Evolutionary conservation across 345 rosid species (phyloP), one percentile per base, ranked within the genome.

Genomic region (Dipteronia sinensis): DNA sequence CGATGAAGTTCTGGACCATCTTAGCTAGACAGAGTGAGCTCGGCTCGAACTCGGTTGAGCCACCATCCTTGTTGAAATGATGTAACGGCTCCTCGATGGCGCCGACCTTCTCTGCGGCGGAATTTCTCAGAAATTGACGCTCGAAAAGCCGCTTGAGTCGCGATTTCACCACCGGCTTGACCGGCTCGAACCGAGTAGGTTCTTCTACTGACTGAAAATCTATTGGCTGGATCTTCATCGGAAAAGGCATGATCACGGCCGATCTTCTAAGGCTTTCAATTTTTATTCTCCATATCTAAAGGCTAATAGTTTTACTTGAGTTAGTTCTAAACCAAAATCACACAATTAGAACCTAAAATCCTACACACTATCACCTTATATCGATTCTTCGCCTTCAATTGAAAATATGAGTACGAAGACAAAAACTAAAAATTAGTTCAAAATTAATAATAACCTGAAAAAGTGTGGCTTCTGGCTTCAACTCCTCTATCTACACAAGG

Each of bases 141-240:
- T 94, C 98, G 40, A 94, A 93, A 38, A 94, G 92, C 80, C 98
- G 92, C 87, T 91, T 93, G 69, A 94, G 71, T 67, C 92, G 82
- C 61, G 98, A 94, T 83, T 91, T 94, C 73, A 80, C 89, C 78
- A 83, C 89, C 31, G 91, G 93, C 78, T 83, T 90, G 53, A 77
- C 87, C 34, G 87, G 73, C 84, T 91, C 90, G 29, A 77, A 82
- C 63, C 78, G 83, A 25, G 77, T 44, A 27, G 73, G 65, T 55
- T 83, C 90, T 4, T 87, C 91, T 38, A 80, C 69, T 44, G 82
- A 65, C 56, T 76, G 77, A 44, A 77, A 85, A 74, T 91, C 90
- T 62, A 94, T 80, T 70, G 98, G 98, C 80, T 90, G 98, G 74
- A 94, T 88, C 92, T 88, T 94, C 98, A 86, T 86, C 15, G 84